Percentiles rank a stretch among this genome's conserved stretches.
Evolutionary conservation across 352 stramenopile species (phyloP).

Genomic region (Bremia lactucae): DNA sequence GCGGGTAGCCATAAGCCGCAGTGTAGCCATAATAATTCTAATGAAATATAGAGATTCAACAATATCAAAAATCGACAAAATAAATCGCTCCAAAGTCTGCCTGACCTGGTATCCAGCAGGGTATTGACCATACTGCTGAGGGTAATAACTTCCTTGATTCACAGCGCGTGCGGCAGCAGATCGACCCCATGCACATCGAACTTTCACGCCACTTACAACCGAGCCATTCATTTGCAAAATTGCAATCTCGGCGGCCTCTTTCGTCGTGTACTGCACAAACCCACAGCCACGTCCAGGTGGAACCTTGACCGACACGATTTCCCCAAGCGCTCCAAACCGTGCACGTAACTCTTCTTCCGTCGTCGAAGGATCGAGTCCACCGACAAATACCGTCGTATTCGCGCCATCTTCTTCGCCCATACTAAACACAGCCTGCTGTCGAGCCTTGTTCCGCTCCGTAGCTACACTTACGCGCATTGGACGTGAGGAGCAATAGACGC

Average conservation of each 20-base stretch:
- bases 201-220: constrained; percentile 63
- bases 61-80: neutral
- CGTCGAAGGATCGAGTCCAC: constrained; percentile 67
- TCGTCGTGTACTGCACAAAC: constrained; percentile 84
- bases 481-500: constrained; percentile 77
- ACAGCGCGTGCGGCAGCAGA: constrained; percentile 48
- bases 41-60: neutral
- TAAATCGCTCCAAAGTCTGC: neutral
- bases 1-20: constrained; percentile 34
- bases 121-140: constrained; percentile 43
- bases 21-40: constrained; percentile 58
- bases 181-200: constrained; percentile 84
- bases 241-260: constrained; percentile 72
- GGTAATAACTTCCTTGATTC: constrained; percentile 31
- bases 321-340: constrained; percentile 68
- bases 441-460: constrained; percentile 64
- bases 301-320: constrained; percentile 39
- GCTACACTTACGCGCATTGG: constrained; percentile 86
- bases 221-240: constrained; percentile 86
- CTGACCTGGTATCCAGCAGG: constrained; percentile 33
- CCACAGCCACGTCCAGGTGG: constrained; percentile 79
- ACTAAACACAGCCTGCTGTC: constrained; percentile 20
- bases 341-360: constrained; percentile 79
- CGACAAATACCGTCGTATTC: constrained; percentile 90
- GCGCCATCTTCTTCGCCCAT: constrained; percentile 41